Evolutionary conservation across 495 filamentous ascomycete genomes (phyloP).

Genomic region (Penicillium robsamsonii): DNA sequence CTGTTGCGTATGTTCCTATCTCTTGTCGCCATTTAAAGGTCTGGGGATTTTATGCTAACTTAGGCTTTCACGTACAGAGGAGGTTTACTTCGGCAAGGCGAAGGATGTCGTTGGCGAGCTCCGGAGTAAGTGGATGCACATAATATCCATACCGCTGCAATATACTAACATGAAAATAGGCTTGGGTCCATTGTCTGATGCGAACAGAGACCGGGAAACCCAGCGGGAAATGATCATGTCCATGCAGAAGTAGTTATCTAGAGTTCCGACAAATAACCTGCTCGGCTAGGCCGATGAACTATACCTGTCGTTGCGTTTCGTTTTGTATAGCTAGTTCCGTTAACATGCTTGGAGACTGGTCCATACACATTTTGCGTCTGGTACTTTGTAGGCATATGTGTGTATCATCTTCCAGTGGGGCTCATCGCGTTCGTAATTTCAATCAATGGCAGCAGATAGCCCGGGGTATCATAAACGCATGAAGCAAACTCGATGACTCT

Average conservation of each 20-base stretch:
- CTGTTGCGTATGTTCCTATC: constrained; percentile 64
- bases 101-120: constrained; percentile 99
- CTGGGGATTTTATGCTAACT: constrained; percentile 12
- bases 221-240: constrained; percentile 83
- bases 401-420: not conserved
- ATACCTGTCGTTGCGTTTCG: constrained; percentile 15
- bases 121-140: constrained; percentile 59
- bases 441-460: constrained; percentile 3
- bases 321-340: constrained; percentile 25
- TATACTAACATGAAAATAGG: constrained; percentile 36
- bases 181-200: constrained; percentile 77
- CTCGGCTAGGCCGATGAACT: constrained; percentile 16
- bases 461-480: constrained; percentile 37
- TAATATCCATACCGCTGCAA: constrained; percentile 1
- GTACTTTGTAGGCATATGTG: not conserved
- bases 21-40: not conserved
- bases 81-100: constrained; percentile 99
- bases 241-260: constrained; percentile 40
- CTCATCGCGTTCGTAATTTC: constrained; percentile 2
- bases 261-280: not conserved
- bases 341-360: constrained; percentile 15
- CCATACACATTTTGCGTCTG: constrained; percentile 7
- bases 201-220: constrained; percentile 78
- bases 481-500: not conserved
- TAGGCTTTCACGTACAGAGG: constrained; percentile 50